phyloP scores from a whole-genome alignment of 768 basidiomycete genomes.

The Tephrocybe sp. region DNA sequence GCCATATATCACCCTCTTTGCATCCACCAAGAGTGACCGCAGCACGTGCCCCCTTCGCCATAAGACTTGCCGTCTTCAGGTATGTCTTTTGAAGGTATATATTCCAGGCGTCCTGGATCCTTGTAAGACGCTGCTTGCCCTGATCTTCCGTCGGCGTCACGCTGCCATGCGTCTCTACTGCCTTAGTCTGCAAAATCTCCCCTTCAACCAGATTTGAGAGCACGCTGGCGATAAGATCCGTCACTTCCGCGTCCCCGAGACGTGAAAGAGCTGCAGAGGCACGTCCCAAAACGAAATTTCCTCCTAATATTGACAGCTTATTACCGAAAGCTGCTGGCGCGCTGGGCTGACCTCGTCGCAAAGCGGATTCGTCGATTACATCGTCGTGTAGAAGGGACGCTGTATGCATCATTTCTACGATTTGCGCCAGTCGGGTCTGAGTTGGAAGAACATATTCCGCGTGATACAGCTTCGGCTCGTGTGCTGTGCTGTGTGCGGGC shows the following conservation, averaged over 20 bases:
- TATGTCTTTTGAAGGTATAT: constrained; percentile 93
- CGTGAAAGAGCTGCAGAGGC: constrained; percentile 79
- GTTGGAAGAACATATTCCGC: constrained; percentile 63
- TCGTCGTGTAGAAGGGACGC: constrained; percentile 96
- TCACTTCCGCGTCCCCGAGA: constrained; percentile 79
- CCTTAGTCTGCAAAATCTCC: constrained; percentile 83
- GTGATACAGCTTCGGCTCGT: constrained; percentile 18
- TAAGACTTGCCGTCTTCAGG: constrained; percentile 88
- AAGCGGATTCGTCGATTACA: constrained; percentile 81
- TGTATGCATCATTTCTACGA: constrained; percentile 96
- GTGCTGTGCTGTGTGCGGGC: constrained; percentile 13
- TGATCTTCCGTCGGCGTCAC: constrained; percentile 22
- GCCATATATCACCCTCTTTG: constrained; percentile 79
- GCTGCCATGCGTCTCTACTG: constrained; percentile 32
- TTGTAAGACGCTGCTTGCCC: constrained; percentile 17
- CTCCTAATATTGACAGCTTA: constrained; percentile 84
- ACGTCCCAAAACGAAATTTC: constrained; percentile 88
- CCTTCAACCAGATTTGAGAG: constrained; percentile 91
- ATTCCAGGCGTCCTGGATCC: constrained; percentile 55
- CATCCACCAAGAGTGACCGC: constrained; percentile 88
- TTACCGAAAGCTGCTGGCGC: constrained; percentile 84
- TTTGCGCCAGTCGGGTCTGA: constrained; percentile 87
- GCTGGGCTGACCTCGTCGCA: constrained; percentile 74
- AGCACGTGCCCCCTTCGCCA: constrained; percentile 88
- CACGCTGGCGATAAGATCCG: constrained; percentile 84